Percentiles rank a stretch among this genome's conserved stretches.
phyloP scores from a whole-genome alignment of 2,329 filamentous ascomycete species.

The Colletotrichum tropicicola region DNA sequence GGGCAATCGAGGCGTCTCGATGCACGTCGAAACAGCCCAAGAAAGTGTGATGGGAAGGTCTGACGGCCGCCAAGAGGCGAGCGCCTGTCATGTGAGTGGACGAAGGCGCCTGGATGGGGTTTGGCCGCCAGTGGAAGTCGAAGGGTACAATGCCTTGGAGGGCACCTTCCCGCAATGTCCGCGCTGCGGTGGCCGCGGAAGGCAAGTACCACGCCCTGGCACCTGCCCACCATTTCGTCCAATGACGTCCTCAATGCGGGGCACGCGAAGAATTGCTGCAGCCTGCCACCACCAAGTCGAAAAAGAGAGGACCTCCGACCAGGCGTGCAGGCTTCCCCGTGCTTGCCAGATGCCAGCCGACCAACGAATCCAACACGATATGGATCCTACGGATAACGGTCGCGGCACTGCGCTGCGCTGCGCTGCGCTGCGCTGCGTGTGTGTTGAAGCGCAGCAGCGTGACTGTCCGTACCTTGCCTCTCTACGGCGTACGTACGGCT shows the following conservation, averaged over 20 bases:
- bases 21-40: constrained; percentile 3
- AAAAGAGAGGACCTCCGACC: no score
- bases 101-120: not conserved
- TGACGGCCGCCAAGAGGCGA: constrained; percentile 10
- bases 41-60: constrained; percentile 14
- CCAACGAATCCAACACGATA: no score
- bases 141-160: not conserved
- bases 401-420: not conserved
- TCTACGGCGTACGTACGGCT: no score
- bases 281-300: no score
- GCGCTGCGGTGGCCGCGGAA: not conserved
- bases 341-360: no score
- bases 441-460: no score
- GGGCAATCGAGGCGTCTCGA: not conserved
- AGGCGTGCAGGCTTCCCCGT: no score
- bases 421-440: not conserved
- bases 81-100: no score
- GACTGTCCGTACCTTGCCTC: no score
- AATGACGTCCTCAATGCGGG: constrained; percentile 21
- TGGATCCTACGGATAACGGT: no score
- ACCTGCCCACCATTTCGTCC: not conserved
- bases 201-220: not conserved
- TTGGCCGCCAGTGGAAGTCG: no score
- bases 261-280: not conserved
- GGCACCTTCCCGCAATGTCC: no score